Base-by-base conservation (phyloP, 306 rosid species). In the Alnus rubra region DNA sequence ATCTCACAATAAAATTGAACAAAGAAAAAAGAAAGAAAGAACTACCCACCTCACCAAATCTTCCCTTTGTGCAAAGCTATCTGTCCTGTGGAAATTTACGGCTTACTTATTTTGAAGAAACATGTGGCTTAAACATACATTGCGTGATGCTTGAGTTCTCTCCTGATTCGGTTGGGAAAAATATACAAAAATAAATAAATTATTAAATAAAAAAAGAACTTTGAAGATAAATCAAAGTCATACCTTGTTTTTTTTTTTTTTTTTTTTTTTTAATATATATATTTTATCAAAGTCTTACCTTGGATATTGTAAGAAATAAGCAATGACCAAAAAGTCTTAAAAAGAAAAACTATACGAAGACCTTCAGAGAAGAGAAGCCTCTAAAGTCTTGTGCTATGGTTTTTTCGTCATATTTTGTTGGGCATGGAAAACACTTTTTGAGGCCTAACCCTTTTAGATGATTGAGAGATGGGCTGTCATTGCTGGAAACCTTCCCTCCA, bases 381-480 rank as follows among this genome's bases (percentile, higher is more conserved):
- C n/a, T 15, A 52, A 15, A 15, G 52, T 49, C 18, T 52, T 15
- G 7, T 13, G n/a, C 11, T 52, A 13, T 13, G 5, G 4, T 23
- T 58, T 2, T 3, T 6, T 23, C 15, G 9, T 67, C 72, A 67
- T 18, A 16, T 18, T 67, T 35, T 30, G 69, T 5, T 4, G 45
- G 8, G 19, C 39, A 35, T 62, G 15, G 7, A 12, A 33, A 33
- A 13, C 39, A 62, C n/a, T 39, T 58, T 19, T 30, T 39, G 5
- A 69, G 15, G 70, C 48, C 31, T 49, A 49, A 8, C 28, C 5
- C 62, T 71, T 62, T 23, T 23, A 60, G 10, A 73, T 79, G 65
- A 73, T 79, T 79, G 82, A 60, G 65, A 39, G 28, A 23, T 23
- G 28, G 28, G 28, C 28, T 37, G 28, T 7, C 16, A 39, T 69